These are phyloP conservation scores for Tetrahymena elliotti DNA, from an alignment of 73 alveolate genomes.

Conservation along the genomic window DNA sequence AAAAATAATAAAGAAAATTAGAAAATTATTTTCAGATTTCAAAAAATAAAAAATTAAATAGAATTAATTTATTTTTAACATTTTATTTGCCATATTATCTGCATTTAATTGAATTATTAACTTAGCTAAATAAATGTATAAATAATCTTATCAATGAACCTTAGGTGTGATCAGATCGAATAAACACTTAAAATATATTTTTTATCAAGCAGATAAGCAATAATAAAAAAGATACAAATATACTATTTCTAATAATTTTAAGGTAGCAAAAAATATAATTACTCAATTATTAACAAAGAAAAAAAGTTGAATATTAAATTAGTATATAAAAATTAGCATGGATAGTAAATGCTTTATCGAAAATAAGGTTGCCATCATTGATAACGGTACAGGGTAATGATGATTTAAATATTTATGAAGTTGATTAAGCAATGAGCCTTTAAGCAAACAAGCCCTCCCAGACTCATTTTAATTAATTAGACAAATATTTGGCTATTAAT, in stretches of 20 bases:
- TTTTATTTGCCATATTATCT: no score
- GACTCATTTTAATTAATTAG: no score
- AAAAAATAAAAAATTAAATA: no score
- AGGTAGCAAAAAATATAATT: neutral
- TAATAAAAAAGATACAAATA: neutral
- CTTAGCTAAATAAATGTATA: neutral
- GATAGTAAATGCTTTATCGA: neutral
- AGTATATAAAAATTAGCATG: neutral
- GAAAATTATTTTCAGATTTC: no score
- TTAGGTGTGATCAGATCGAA: neutral
- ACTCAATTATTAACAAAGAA: neutral
- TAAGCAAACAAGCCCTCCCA: neutral
- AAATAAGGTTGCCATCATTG: constrained; percentile 30
- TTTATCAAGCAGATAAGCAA: neutral
- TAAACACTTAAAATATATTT: neutral
- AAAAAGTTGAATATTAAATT: neutral
- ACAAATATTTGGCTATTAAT: neutral
- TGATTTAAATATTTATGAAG: neutral
- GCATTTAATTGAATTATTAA: neutral
- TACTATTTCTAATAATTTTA: neutral
- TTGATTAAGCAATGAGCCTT: neutral
- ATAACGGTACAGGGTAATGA: constrained; percentile 27
- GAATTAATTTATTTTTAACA: no score
- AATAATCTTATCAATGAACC: neutral
- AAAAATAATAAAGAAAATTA: no score